Evolutionary conservation across 1,284 basidiomycete species (phyloP).

Genomic region (Ganoderma lucidum): DNA sequence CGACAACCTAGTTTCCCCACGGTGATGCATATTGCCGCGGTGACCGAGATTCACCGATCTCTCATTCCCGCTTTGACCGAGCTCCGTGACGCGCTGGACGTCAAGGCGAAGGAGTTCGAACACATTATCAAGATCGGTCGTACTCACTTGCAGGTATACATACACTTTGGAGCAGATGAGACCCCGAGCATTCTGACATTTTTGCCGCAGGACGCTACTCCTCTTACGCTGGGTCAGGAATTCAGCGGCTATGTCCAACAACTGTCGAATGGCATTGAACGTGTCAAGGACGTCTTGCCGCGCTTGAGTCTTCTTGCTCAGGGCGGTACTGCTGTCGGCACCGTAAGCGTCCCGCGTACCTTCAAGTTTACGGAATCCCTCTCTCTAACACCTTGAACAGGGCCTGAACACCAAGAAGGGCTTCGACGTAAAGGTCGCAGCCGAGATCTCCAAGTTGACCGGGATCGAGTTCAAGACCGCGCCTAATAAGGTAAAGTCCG

Average conservation of each 20-base stretch:
- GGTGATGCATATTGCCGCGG: slow-evolving; percentile 98
- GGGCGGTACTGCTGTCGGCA: slow-evolving; percentile 98
- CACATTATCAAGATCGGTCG: slow-evolving; percentile 99
- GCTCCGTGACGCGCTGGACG: slow-evolving; percentile 85
- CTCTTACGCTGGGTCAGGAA: slow-evolving; percentile 97
- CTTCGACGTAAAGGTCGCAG: slow-evolving; percentile 95
- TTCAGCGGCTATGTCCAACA: slow-evolving; percentile 99
- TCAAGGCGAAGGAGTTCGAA: slow-evolving; percentile 84
- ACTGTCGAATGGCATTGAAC: slow-evolving; percentile 89
- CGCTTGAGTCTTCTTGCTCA: slow-evolving; percentile 93
- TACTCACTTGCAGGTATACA: slow-evolving; percentile 87
- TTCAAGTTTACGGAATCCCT: slow-evolving; percentile 9
- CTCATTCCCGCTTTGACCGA: slow-evolving; percentile 90
- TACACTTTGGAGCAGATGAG: neutral
- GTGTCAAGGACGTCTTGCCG: slow-evolving; percentile 86
- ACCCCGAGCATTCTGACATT: neutral
- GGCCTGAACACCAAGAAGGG: slow-evolving; percentile 97
- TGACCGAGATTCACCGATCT: slow-evolving; percentile 84
- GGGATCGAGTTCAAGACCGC: slow-evolving; percentile 94
- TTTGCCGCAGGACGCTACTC: slow-evolving; percentile 86
- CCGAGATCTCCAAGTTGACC: slow-evolving; percentile 92
- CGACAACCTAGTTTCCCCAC: slow-evolving; percentile 85
- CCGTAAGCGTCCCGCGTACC: slow-evolving; percentile 59
- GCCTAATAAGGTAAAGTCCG: slow-evolving; percentile 86
- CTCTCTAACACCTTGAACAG: slow-evolving; percentile 47